phyloP scores from a whole-genome alignment of 1,284 basidiomycete genomes.

The Pyrrhoderma lamaoense region DNA sequence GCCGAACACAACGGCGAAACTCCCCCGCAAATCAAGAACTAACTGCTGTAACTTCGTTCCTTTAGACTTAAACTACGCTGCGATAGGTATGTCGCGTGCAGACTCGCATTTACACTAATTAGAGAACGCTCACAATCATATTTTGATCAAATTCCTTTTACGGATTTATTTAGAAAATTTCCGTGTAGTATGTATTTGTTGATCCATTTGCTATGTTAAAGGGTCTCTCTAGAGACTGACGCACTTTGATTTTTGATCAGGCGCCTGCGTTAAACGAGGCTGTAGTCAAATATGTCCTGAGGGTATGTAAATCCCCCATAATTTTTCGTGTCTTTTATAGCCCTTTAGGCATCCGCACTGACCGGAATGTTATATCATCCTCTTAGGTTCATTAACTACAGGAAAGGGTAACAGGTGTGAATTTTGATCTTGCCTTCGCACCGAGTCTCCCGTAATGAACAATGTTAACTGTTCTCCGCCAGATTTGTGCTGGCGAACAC shows the following conservation, averaged over 20 bases:
- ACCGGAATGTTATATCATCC: conserved; percentile 18
- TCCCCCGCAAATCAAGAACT: neutral
- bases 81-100: conserved; percentile 15
- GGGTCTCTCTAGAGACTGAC: neutral
- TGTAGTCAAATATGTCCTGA: conserved; percentile 19
- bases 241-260: conserved; percentile 2
- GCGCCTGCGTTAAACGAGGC: conserved; percentile 19
- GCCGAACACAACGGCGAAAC: too few relatives aligned
- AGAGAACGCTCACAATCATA: neutral
- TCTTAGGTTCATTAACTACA: conserved; percentile 36
- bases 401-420: conserved; percentile 39
- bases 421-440: conserved; percentile 9
- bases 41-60: neutral
- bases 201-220: neutral
- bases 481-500: conserved; percentile 66
- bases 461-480: neutral
- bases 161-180: conserved; percentile 16
- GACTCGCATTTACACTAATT: neutral
- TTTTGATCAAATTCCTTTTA: neutral
- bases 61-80: conserved; percentile 18
- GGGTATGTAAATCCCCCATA: conserved; percentile 30
- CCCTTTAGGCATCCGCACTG: conserved; percentile 15
- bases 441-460: conserved; percentile 1
- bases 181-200: conserved; percentile 17
- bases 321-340: conserved; percentile 14